Evolutionary conservation across 495 filamentous ascomycete genomes (phyloP).

Genomic region (Penicillium soppii): DNA sequence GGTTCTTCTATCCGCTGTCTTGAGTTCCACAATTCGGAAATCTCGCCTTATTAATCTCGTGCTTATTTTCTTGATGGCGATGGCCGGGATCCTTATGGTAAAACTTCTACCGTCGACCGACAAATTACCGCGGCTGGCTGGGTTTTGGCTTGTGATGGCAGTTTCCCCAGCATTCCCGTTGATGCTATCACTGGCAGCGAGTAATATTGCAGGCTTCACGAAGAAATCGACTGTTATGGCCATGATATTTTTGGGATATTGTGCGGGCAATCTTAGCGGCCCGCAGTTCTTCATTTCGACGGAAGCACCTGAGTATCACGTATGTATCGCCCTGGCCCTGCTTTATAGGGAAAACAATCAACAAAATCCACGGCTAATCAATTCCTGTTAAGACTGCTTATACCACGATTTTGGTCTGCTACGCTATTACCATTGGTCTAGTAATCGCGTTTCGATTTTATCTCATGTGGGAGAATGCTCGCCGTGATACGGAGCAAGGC

Average conservation of each 20-base stretch:
- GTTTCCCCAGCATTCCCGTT: slow-evolving; percentile 16
- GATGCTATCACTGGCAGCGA: slow-evolving; percentile 18
- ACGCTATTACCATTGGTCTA: slow-evolving; percentile 11
- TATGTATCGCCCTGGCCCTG: neutral
- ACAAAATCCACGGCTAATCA: too few species aligned
- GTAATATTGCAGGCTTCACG: slow-evolving; percentile 33
- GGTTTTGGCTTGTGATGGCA: slow-evolving; percentile 15
- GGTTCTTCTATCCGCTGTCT: slow-evolving; percentile 9
- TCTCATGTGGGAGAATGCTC: slow-evolving; percentile 4
- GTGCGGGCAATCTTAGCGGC: slow-evolving; percentile 20
- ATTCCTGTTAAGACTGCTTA: slow-evolving; percentile 14
- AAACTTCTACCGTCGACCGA: slow-evolving; percentile 8
- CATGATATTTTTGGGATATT: slow-evolving; percentile 22
- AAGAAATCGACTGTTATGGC: slow-evolving; percentile 20
- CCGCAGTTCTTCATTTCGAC: slow-evolving; percentile 20
- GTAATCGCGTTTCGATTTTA: slow-evolving; percentile 6
- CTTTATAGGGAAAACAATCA: neutral
- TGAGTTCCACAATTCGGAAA: slow-evolving; percentile 13
- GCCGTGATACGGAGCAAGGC: slow-evolving; percentile 11
- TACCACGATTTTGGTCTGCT: slow-evolving; percentile 15
- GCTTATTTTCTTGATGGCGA: slow-evolving; percentile 6
- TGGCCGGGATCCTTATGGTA: slow-evolving; percentile 19
- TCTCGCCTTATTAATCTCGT: slow-evolving; percentile 11
- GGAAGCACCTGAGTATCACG: slow-evolving; percentile 19
- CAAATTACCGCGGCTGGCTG: slow-evolving; percentile 14